Conservation (phyloP, 169 alveolate genomes). For the Plasmodium knowlesi region DNA sequence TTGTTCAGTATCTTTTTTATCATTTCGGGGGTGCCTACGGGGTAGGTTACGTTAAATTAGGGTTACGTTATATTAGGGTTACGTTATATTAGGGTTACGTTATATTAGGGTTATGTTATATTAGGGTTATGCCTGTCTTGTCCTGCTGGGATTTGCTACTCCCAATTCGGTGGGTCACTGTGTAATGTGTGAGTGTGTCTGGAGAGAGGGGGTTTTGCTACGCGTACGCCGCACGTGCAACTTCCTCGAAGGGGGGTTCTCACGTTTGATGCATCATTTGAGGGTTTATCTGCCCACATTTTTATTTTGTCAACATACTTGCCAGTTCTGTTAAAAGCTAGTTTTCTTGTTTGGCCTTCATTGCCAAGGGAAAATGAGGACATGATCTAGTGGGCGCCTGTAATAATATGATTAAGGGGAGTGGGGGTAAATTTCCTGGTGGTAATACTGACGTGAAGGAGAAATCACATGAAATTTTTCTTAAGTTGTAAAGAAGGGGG, state of each 20-base stretch:
- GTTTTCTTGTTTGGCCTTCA: background rate
- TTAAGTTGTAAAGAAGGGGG: background rate
- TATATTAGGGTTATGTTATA: background rate
- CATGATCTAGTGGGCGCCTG: background rate
- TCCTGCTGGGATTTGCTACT: background rate
- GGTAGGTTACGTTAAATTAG: background rate
- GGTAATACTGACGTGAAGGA: background rate
- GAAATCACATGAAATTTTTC: background rate
- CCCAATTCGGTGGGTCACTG: background rate
- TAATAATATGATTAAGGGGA: background rate
- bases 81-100: background rate
- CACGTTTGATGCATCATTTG: background rate
- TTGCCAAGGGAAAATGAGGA: background rate
- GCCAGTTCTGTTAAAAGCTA: background rate
- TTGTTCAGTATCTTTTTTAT: constrained; percentile 65
- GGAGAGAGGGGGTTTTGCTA: background rate
- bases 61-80: background rate
- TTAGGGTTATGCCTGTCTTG: background rate
- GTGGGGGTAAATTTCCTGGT: background rate
- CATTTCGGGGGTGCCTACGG: constrained; percentile 6
- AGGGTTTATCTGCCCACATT: background rate
- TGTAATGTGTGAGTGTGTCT: background rate
- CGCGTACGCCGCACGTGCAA: background rate
- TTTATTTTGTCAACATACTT: background rate
- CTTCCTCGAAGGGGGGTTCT: background rate